Conservation (phyloP, 106 monocot species). For the Dendrobium catenatum region DNA sequence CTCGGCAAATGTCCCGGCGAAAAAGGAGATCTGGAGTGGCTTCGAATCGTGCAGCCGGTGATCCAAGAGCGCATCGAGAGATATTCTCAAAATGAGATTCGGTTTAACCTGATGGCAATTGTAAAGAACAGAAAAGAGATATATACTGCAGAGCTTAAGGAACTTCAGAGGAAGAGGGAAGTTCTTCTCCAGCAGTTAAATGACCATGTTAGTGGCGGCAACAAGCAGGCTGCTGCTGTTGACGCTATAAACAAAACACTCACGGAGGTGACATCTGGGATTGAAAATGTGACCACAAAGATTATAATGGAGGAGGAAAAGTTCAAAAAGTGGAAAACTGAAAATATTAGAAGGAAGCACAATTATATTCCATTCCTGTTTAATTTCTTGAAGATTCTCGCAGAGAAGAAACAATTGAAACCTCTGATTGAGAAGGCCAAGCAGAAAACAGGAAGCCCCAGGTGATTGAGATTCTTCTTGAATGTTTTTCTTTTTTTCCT, state of each 20-base stretch:
- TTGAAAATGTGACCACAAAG: conserved; percentile 68
- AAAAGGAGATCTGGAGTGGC: conserved; percentile 63
- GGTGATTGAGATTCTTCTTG: background rate
- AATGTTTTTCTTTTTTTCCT: background rate
- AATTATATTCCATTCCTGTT: conserved; percentile 95
- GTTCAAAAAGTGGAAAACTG: conserved; percentile 94
- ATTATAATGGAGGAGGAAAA: conserved; percentile 97
- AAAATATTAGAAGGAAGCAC: conserved; percentile 93
- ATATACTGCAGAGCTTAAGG: conserved; percentile 77
- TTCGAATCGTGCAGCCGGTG: conserved; percentile 78
- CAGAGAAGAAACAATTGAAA: conserved; percentile 94
- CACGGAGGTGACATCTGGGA: conserved; percentile 51
- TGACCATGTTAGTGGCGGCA: conserved; percentile 9
- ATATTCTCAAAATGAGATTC: conserved; percentile 87
- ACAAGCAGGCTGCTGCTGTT: conserved; percentile 14
- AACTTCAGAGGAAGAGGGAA: conserved; percentile 88
- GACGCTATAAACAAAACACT: conserved; percentile 51
- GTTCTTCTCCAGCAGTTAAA: conserved; percentile 57
- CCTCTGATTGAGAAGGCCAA: conserved; percentile 97
- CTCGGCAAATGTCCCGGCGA: conserved; percentile 67
- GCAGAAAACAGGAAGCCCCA: conserved; percentile 47
- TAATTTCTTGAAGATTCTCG: conserved; percentile 91
- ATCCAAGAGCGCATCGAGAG: conserved; percentile 86
- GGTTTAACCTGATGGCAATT: conserved; percentile 89
- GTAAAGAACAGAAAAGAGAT: conserved; percentile 89